These are phyloP conservation scores for Lonicera japonica DNA, from an alignment of 129 eudicot species.

Conservation along the genomic window DNA sequence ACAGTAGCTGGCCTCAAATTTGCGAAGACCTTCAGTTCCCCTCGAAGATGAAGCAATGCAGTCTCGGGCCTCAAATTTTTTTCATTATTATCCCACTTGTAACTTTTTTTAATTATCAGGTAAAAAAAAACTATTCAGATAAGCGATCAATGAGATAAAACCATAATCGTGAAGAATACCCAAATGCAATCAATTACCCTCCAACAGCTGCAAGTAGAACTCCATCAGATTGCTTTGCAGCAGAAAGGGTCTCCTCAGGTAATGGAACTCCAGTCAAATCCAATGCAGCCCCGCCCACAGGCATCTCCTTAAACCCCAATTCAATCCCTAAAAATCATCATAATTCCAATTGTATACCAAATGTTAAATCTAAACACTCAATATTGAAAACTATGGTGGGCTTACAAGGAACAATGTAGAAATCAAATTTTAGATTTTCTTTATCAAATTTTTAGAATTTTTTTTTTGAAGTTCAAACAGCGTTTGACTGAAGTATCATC, in stretches of 20 bases:
- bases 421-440: too few species aligned
- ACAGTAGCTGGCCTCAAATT: constrained; percentile 67
- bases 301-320: constrained; percentile 78
- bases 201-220: constrained; percentile 98
- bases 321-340: constrained; percentile 48
- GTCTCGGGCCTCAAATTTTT: constrained; percentile 61
- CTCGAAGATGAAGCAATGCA: constrained; percentile 62
- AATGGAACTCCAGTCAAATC: constrained; percentile 90
- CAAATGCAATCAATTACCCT: constrained; percentile 38
- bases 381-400: too few species aligned
- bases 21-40: constrained; percentile 60
- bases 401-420: too few species aligned
- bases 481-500: too few species aligned
- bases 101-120: constrained; percentile 34
- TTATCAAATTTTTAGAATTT: too few species aligned
- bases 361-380: too few species aligned
- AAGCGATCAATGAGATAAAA: too few species aligned
- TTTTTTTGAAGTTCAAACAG: too few species aligned
- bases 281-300: constrained; percentile 87
- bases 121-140: too few species aligned
- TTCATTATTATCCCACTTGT: constrained; percentile 62
- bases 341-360: too few species aligned
- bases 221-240: constrained; percentile 82
- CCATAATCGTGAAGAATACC: too few species aligned
- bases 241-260: constrained; percentile 85